Evolutionary conservation across 2,329 filamentous ascomycete species (phyloP).

Genomic region (Ophiognomonia clavigignenti-juglandacearum): DNA sequence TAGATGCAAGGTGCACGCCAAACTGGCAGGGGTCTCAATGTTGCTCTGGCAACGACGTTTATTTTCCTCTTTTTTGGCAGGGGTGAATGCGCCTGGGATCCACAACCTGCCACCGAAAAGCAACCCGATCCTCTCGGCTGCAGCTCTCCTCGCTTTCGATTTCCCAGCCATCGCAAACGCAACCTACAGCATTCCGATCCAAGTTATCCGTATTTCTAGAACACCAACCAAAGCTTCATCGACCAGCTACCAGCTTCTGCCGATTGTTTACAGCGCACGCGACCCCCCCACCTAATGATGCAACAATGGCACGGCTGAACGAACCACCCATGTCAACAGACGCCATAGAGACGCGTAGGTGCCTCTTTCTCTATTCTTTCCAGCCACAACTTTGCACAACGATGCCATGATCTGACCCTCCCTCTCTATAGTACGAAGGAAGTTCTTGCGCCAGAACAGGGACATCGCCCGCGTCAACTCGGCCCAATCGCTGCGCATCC

Average conservation of each 20-base stretch:
- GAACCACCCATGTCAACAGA: slow-evolving; percentile 65
- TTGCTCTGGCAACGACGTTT: too few species aligned
- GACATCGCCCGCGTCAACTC: slow-evolving; percentile 79
- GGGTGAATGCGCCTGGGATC: too few species aligned
- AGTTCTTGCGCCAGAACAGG: slow-evolving; percentile 77
- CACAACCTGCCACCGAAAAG: slow-evolving; percentile 1
- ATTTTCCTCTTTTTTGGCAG: too few species aligned
- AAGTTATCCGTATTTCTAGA: slow-evolving; percentile 11
- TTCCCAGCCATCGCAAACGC: background rate
- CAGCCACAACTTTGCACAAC: slow-evolving; percentile 2
- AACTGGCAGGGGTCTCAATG: too few species aligned
- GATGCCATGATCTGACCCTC: slow-evolving; percentile 13
- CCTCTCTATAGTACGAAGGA: slow-evolving; percentile 60
- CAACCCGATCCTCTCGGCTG: background rate
- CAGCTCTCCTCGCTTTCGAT: background rate
- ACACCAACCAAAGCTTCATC: background rate
- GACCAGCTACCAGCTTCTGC: background rate
- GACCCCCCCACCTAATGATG: slow-evolving; percentile 27
- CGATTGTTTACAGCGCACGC: background rate
- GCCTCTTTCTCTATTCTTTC: slow-evolving; percentile 13
- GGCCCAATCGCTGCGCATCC: slow-evolving; percentile 70
- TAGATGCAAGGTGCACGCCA: too few species aligned
- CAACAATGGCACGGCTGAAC: slow-evolving; percentile 74
- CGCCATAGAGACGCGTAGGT: slow-evolving; percentile 67
- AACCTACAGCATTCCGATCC: slow-evolving; percentile 3